phyloP scores from a whole-genome alignment of 2,329 filamentous ascomycete species.

The Arachnopeziza araneosa region DNA sequence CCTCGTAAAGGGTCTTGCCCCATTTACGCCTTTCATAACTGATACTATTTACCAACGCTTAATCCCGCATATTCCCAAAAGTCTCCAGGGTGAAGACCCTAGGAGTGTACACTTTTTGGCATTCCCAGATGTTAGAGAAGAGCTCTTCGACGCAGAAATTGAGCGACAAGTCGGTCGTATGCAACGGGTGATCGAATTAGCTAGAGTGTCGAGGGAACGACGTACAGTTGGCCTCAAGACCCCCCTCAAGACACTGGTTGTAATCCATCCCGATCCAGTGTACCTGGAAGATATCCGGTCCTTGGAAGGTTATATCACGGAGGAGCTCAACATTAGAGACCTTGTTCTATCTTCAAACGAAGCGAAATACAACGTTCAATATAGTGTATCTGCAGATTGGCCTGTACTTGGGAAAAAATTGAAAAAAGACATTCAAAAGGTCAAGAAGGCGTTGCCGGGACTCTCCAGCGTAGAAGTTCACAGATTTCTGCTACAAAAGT shows the following conservation, averaged over 20 bases:
- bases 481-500: conserved; percentile 65
- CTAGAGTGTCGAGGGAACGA: conserved; percentile 78
- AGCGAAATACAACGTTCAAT: conserved; percentile 85
- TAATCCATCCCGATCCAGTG: conserved; percentile 76
- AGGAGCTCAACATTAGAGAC: conserved; percentile 87
- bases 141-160: conserved; percentile 80
- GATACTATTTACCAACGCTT: conserved; percentile 90
- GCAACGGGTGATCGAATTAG: conserved; percentile 93
- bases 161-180: conserved; percentile 85
- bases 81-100: conserved; percentile 62
- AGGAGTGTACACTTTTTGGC: conserved; percentile 88
- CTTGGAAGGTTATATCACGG: conserved; percentile 79
- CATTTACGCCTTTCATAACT: conserved; percentile 92
- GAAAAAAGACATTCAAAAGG: conserved; percentile 87
- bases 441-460: conserved; percentile 81
- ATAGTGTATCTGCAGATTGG: conserved; percentile 88
- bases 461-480: conserved; percentile 79
- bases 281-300: conserved; percentile 85
- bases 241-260: conserved; percentile 80
- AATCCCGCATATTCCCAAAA: conserved; percentile 72
- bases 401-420: conserved; percentile 93
- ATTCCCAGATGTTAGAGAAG: conserved; percentile 82
- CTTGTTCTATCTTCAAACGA: conserved; percentile 82
- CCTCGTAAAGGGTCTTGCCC: conserved; percentile 79
- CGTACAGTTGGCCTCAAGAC: conserved; percentile 83